Conservation (phyloP, 129 eudicot genomes). For the Artemisia tridentata region DNA sequence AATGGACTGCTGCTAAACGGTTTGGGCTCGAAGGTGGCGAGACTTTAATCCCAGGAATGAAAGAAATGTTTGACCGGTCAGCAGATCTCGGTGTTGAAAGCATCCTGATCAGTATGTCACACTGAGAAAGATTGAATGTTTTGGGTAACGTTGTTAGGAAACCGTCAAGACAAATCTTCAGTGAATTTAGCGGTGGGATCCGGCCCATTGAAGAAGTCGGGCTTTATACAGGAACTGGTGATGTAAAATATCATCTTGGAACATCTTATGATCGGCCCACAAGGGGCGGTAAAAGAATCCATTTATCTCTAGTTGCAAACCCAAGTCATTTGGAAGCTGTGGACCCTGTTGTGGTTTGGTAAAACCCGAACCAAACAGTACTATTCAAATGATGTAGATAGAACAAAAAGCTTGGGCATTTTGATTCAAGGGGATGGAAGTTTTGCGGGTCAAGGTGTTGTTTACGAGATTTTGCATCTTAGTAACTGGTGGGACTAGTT, state of each 20-base stretch:
- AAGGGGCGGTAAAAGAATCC: constrained; percentile 80
- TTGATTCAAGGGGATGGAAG: constrained; percentile 93
- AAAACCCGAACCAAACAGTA: constrained; percentile 90
- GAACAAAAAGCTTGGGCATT: constrained; percentile 76
- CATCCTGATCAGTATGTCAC: constrained; percentile 94
- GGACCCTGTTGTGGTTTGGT: constrained; percentile 86
- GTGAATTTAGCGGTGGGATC: constrained; percentile 88
- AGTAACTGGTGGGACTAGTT: constrained; percentile 93
- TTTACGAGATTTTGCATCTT: constrained; percentile 83
- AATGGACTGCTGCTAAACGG: constrained; percentile 94
- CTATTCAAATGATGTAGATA: constrained; percentile 66
- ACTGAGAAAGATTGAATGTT: constrained; percentile 83
- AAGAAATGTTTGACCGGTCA: constrained; percentile 93
- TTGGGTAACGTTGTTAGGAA: constrained; percentile 86
- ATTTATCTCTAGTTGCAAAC: constrained; percentile 85
- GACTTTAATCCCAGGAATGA: constrained; percentile 96
- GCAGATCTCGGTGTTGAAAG: constrained; percentile 97
- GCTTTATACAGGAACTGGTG: constrained; percentile 94
- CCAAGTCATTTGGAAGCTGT: constrained; percentile 94
- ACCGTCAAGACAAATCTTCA: constrained; percentile 78
- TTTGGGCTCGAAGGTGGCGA: constrained; percentile 97
- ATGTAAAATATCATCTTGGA: constrained; percentile 90
- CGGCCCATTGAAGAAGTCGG: constrained; percentile 77
- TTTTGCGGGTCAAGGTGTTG: constrained; percentile 97
- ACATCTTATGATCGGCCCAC: constrained; percentile 96